Percentiles rank a stretch among this genome's conserved stretches.
Evolutionary conservation across 2,329 filamentous ascomycete species (phyloP).

Genomic region (Chalaropsis thielavioides): DNA sequence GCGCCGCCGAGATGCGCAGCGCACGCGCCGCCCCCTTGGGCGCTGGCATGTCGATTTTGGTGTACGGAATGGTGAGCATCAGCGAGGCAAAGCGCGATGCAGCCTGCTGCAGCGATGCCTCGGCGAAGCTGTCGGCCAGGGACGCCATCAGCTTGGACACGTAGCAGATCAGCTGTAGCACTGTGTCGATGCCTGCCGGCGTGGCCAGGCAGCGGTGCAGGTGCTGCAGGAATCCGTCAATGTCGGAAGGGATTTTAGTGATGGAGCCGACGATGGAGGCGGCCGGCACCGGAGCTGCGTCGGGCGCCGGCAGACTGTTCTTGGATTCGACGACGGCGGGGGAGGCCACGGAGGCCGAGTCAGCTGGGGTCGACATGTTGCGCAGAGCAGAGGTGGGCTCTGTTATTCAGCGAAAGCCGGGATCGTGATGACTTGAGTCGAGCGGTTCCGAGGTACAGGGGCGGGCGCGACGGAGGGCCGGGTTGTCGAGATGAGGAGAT

Average conservation of each 20-base stretch:
- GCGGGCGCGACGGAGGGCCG: not conserved
- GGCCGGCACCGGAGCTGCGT: constrained; percentile 18
- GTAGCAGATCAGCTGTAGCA: constrained; percentile 57
- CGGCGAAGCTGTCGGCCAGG: constrained; percentile 37
- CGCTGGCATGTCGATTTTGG: constrained; percentile 29
- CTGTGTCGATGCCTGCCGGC: constrained; percentile 52
- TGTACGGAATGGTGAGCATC: constrained; percentile 36
- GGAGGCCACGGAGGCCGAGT: not conserved
- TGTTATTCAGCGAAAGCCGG: not conserved
- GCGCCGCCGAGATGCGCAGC: constrained; percentile 24
- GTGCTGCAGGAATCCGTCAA: constrained; percentile 41
- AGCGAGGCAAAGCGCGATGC: constrained; percentile 39
- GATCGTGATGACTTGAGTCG: not conserved
- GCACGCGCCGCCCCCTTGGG: constrained; percentile 19
- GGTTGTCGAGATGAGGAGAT: not conserved
- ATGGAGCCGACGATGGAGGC: constrained; percentile 20
- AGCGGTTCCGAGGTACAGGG: not conserved
- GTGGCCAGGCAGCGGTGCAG: constrained; percentile 51
- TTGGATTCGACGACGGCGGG: constrained; percentile 7
- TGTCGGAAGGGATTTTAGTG: constrained; percentile 25
- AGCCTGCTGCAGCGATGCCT: constrained; percentile 41
- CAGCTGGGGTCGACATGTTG: constrained; percentile 1
- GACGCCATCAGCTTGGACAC: constrained; percentile 41
- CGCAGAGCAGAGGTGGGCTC: not conserved
- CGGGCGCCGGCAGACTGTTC: not conserved